Evolutionary conservation across 2,329 filamentous ascomycete species (phyloP).

Genomic region (Sodiomyces alkalinus): DNA sequence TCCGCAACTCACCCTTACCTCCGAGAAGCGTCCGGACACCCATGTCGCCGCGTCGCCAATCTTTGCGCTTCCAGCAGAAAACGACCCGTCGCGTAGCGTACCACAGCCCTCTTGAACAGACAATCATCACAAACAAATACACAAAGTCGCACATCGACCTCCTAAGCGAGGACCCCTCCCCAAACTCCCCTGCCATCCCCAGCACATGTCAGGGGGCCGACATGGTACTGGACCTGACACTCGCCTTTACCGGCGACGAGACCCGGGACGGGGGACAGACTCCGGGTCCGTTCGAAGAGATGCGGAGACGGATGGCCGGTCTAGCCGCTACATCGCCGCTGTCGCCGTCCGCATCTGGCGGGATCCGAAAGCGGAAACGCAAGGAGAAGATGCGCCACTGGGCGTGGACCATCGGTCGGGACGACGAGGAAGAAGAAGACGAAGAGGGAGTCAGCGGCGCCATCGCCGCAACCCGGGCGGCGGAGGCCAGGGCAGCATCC

Average conservation of each 20-base stretch:
- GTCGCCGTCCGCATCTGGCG: conserved; percentile 22
- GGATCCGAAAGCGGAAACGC: conserved; percentile 36
- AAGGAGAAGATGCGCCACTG: conserved; percentile 47
- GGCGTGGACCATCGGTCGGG: conserved; percentile 50
- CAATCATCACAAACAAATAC: conserved; percentile 48
- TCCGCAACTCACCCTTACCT: conserved; percentile 50
- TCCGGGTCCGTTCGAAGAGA: conserved; percentile 48
- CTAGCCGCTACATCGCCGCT: conserved; percentile 25
- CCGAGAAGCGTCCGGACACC: conserved; percentile 33
- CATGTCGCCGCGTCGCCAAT: conserved; percentile 36
- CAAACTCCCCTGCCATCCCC: conserved; percentile 22
- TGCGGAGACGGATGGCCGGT: conserved; percentile 40
- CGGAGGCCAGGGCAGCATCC: conserved; percentile 11
- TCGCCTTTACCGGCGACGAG: conserved; percentile 37
- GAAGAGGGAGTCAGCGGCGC: conserved; percentile 27
- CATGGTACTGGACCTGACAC: conserved; percentile 29
- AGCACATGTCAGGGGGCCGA: conserved; percentile 18
- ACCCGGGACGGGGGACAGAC: conserved; percentile 46
- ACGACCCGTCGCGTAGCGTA: conserved; percentile 43
- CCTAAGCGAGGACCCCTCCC: conserved; percentile 40
- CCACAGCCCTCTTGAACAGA: conserved; percentile 46
- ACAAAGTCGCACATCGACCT: conserved; percentile 49
- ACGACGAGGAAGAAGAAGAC: conserved; percentile 28
- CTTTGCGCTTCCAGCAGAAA: conserved; percentile 37
- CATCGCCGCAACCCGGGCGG: conserved; percentile 22